These are phyloP conservation scores for Diaporthe aspalathi DNA, from an alignment of 2,329 filamentous ascomycete genomes.

Conservation along the genomic window DNA sequence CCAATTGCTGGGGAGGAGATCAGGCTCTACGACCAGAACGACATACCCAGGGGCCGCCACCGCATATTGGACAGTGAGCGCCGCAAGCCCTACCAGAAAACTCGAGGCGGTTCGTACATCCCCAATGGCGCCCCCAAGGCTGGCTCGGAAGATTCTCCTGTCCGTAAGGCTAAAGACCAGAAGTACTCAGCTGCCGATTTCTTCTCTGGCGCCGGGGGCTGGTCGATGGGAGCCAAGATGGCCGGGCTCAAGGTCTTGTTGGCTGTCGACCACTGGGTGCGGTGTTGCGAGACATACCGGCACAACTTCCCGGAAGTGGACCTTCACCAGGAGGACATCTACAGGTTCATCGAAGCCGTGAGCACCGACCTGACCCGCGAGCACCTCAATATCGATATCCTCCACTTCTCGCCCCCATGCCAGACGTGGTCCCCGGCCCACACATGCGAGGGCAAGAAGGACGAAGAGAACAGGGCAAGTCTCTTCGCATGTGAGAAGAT, in stretches of 20 bases:
- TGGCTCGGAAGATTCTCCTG: neutral
- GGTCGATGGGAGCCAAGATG: constrained; percentile 70
- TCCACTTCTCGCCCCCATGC: constrained; percentile 83
- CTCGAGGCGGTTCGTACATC: constrained; percentile 53
- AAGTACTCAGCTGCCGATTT: constrained; percentile 77
- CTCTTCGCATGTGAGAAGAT: constrained; percentile 66
- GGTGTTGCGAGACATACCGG: constrained; percentile 68
- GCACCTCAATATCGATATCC: constrained; percentile 67
- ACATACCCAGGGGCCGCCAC: constrained; percentile 45
- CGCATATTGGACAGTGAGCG: constrained; percentile 46
- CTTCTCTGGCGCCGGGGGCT: constrained; percentile 80
- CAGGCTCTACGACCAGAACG: constrained; percentile 43
- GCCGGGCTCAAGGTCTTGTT: constrained; percentile 69
- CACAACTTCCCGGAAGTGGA: constrained; percentile 66
- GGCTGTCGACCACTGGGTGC: constrained; percentile 71
- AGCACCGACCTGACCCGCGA: constrained; percentile 43
- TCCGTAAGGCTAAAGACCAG: constrained; percentile 47
- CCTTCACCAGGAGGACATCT: constrained; percentile 60
- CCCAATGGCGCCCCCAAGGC: constrained; percentile 40
- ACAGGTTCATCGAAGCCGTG: constrained; percentile 58
- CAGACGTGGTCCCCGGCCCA: constrained; percentile 81
- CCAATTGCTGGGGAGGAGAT: constrained; percentile 52
- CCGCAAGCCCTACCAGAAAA: constrained; percentile 47
- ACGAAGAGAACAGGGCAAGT: constrained; percentile 75
- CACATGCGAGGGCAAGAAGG: constrained; percentile 66